Evolutionary conservation across 148 eudicot genomes (phyloP).

Genomic region (Diospyros kaki): DNA sequence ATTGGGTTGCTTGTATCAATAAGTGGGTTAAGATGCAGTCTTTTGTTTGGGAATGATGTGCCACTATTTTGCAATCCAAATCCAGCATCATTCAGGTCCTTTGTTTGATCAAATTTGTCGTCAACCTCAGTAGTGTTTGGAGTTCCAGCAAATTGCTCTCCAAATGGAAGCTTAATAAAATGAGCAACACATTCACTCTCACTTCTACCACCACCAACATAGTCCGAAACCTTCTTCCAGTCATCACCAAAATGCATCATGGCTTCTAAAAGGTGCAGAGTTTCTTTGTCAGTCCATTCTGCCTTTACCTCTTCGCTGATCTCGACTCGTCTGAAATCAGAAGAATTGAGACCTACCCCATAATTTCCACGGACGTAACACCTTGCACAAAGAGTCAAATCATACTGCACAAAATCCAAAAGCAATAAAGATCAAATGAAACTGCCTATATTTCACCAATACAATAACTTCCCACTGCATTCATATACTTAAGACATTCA

Average conservation of each 20-base stretch:
- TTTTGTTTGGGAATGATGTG: slow-evolving; percentile 35
- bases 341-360: slow-evolving; percentile 45
- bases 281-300: slow-evolving; percentile 91
- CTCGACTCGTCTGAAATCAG: slow-evolving; percentile 90
- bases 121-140: slow-evolving; percentile 43
- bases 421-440: neutral
- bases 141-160: slow-evolving; percentile 73
- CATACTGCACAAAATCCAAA: slow-evolving; percentile 48
- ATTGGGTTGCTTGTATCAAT: slow-evolving; percentile 98
- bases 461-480: neutral
- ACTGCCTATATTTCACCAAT: neutral
- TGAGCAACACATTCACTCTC: slow-evolving; percentile 82
- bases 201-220: slow-evolving; percentile 82
- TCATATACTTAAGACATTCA: neutral
- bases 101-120: slow-evolving; percentile 23
- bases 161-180: slow-evolving; percentile 92
- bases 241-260: slow-evolving; percentile 86
- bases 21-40: slow-evolving; percentile 67
- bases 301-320: slow-evolving; percentile 67
- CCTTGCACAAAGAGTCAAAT: slow-evolving; percentile 86
- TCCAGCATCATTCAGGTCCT: slow-evolving; percentile 33
- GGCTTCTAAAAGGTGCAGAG: slow-evolving; percentile 81
- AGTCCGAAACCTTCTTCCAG: slow-evolving; percentile 85
- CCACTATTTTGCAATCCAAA: slow-evolving; percentile 28
- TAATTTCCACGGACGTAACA: slow-evolving; percentile 81